phyloP scores from a whole-genome alignment of 1,284 basidiomycete genomes.

The Pterula multifida region DNA sequence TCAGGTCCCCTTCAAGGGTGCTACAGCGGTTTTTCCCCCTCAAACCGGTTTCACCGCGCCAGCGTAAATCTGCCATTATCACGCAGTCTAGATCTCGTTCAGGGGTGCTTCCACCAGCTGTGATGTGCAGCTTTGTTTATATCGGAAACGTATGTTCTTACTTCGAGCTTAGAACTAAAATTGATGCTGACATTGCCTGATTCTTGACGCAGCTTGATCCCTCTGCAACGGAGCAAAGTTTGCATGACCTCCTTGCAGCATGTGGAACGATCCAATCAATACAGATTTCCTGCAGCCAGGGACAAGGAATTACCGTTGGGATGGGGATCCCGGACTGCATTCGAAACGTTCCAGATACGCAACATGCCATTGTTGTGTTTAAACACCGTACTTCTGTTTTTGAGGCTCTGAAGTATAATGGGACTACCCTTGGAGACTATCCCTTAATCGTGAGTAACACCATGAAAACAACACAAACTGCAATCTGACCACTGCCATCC shows the following conservation, averaged over 20 bases:
- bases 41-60: background rate
- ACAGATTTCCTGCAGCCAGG: conserved; percentile 35
- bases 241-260: conserved; percentile 25
- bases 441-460: conserved; percentile 26
- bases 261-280: conserved; percentile 32
- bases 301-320: conserved; percentile 24
- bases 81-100: conserved; percentile 9
- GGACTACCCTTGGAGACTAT: conserved; percentile 22
- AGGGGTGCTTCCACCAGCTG: background rate
- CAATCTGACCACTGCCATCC: background rate
- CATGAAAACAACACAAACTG: background rate
- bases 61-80: conserved; percentile 4
- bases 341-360: conserved; percentile 22
- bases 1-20: conserved; percentile 25
- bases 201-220: conserved; percentile 17
- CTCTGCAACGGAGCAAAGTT: conserved; percentile 21
- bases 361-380: conserved; percentile 43
- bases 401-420: conserved; percentile 30
- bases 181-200: too few relatives aligned
- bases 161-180: too few relatives aligned
- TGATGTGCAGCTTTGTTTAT: conserved; percentile 26
- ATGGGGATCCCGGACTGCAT: conserved; percentile 7
- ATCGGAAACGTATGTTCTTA: conserved; percentile 41
- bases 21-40: conserved; percentile 14
- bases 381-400: conserved; percentile 19